These are phyloP conservation scores for Boletus vinaceobasis DNA, from an alignment of 768 basidiomycete genomes.

Conservation along the genomic window DNA sequence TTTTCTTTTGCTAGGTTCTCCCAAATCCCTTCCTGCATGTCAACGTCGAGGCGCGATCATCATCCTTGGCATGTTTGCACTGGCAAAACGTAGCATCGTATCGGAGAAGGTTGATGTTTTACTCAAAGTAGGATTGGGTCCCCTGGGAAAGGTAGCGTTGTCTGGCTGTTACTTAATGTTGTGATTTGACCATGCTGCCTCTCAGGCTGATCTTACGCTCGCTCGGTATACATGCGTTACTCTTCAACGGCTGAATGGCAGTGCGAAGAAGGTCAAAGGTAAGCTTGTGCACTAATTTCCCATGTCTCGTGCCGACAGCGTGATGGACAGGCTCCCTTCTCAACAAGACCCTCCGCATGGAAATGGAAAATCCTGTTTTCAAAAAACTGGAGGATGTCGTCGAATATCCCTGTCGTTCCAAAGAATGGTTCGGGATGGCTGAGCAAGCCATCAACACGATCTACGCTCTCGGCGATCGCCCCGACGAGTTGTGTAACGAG, in stretches of 20 bases:
- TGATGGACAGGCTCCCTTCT: slow-evolving; percentile 68
- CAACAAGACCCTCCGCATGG: slow-evolving; percentile 80
- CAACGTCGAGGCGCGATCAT: slow-evolving; percentile 96
- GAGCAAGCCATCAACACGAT: slow-evolving; percentile 97
- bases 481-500: slow-evolving; percentile 75
- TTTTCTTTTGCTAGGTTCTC: slow-evolving; percentile 51
- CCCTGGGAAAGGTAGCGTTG: slow-evolving; percentile 66
- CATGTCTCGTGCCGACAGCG: not conserved
- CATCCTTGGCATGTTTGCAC: slow-evolving; percentile 93
- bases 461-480: slow-evolving; percentile 91
- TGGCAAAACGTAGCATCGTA: slow-evolving; percentile 76
- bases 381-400: slow-evolving; percentile 77
- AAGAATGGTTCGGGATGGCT: slow-evolving; percentile 95
- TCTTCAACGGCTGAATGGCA: slow-evolving; percentile 87
- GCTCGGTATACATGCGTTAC: slow-evolving; percentile 94
- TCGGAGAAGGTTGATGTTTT: slow-evolving; percentile 80
- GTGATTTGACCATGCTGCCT: not conserved
- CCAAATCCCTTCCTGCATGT: slow-evolving; percentile 66
- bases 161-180: not conserved
- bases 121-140: slow-evolving; percentile 83
- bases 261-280: slow-evolving; percentile 97
- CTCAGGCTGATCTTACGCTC: slow-evolving; percentile 79
- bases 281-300: not conserved
- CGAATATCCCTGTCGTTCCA: slow-evolving; percentile 73
- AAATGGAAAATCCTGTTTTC: slow-evolving; percentile 88